Conservation (phyloP, 2,329 filamentous ascomycete genomes). For the Rhynchosporium agropyri region DNA sequence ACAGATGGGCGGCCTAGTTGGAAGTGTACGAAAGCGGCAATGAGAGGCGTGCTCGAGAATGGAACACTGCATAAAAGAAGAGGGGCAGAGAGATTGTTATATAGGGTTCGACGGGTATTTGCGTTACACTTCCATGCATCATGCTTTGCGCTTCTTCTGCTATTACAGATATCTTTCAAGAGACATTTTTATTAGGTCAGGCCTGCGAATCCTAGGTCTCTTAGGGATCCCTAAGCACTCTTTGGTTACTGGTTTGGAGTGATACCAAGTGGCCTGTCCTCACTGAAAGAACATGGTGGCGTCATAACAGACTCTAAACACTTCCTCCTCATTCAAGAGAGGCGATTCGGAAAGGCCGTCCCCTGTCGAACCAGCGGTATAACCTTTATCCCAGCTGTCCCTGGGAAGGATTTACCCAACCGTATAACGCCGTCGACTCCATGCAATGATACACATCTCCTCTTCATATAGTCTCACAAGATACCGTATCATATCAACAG, state of each 20-base stretch:
- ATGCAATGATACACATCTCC: background rate
- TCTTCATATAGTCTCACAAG: background rate
- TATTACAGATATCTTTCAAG: background rate
- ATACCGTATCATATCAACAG: background rate
- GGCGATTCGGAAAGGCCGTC: no score
- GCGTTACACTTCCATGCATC: background rate
- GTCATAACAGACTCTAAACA: no score
- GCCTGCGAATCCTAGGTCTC: background rate
- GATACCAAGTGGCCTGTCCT: no score
- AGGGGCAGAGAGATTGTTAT: background rate
- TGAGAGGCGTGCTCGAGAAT: background rate
- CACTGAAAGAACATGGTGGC: no score
- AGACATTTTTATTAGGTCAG: background rate
- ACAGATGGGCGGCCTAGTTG: background rate
- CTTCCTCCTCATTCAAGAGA: no score
- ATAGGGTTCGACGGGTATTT: background rate
- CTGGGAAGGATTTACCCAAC: background rate
- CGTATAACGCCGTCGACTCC: background rate
- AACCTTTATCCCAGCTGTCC: no score
- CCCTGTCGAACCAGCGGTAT: no score
- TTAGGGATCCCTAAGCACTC: background rate
- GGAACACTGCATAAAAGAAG: background rate
- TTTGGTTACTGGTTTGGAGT: no score
- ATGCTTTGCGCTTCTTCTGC: background rate
- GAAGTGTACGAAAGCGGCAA: slow-evolving; percentile 10